A percentile compares a stretch with the other conserved stretches of the same genome.
Evolutionary conservation across 2,329 filamentous ascomycete genomes (phyloP).

Genomic region (Phyllosticta citrichinensis): DNA sequence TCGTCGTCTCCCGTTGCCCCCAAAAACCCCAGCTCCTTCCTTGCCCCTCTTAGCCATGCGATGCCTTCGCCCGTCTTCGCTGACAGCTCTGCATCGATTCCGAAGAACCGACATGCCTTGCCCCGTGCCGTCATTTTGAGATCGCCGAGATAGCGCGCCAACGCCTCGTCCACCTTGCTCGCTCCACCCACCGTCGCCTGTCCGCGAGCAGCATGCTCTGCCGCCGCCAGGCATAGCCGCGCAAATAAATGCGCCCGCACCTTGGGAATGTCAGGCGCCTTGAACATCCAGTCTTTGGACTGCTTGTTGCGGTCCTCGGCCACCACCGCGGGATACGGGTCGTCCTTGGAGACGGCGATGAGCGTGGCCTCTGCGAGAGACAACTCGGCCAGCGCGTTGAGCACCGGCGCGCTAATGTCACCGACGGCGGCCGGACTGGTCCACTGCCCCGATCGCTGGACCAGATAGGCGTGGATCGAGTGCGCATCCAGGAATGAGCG

Average conservation of each 20-base stretch:
- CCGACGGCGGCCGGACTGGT: constrained; percentile 15
- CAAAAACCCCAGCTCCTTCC: constrained; percentile 60
- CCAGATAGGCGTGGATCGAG: constrained; percentile 65
- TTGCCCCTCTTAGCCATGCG: constrained; percentile 73
- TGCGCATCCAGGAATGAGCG: constrained; percentile 69
- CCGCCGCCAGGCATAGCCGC: constrained; percentile 74
- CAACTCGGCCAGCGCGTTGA: constrained; percentile 44
- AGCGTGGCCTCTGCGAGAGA: constrained; percentile 82
- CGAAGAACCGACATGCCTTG: constrained; percentile 83
- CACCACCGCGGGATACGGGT: constrained; percentile 77
- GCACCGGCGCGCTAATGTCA: constrained; percentile 35
- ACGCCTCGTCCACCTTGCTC: constrained; percentile 50
- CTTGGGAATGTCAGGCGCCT: constrained; percentile 75
- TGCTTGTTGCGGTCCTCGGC: constrained; percentile 72
- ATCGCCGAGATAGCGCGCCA: constrained; percentile 67
- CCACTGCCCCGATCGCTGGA: constrained; percentile 40
- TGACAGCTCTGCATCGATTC: constrained; percentile 74
- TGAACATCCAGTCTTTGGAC: constrained; percentile 95
- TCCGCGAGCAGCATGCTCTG: constrained; percentile 76
- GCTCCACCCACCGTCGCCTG: constrained; percentile 37
- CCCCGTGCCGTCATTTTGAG: constrained; percentile 65
- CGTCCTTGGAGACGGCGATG: constrained; percentile 83
- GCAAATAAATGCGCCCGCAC: constrained; percentile 84
- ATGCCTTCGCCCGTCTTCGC: constrained; percentile 77
- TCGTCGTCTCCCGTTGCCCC: constrained; percentile 27